Evolutionary conservation across 306 rosid species (phyloP).

Genomic region (Inga leiocalycina): DNA sequence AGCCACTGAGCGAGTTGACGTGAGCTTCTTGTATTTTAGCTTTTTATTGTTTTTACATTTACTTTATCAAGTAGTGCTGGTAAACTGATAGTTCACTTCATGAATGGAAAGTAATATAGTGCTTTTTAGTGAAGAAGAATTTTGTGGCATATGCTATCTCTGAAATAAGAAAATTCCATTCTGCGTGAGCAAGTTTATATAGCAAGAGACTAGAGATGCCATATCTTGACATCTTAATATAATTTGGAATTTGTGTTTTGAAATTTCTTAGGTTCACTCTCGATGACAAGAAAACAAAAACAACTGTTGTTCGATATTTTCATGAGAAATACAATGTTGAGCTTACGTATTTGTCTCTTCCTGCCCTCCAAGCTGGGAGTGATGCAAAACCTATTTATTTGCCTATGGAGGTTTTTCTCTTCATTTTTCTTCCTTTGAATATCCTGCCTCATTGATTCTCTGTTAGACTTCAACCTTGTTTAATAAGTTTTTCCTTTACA

Average conservation of each 20-base stretch:
- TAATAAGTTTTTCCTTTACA: neutral
- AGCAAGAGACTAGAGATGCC: neutral
- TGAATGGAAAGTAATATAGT: neutral
- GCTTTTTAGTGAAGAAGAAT: neutral
- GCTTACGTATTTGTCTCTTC: conserved; percentile 36
- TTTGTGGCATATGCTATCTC: neutral
- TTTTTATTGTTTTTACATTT: neutral
- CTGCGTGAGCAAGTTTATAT: neutral
- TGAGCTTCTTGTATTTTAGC: conserved; percentile 26
- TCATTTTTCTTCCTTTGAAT: neutral
- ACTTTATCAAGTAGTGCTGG: neutral
- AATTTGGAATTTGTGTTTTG: neutral
- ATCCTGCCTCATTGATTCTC: neutral
- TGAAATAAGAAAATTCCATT: neutral
- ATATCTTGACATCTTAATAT: neutral
- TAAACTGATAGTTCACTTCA: neutral
- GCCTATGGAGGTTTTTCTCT: conserved; percentile 75
- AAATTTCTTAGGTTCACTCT: conserved; percentile 54
- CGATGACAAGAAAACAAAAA: conserved; percentile 37
- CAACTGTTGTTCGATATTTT: conserved; percentile 52
- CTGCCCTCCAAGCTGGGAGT: conserved; percentile 81
- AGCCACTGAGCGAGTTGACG: conserved; percentile 52
- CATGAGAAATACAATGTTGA: conserved; percentile 42
- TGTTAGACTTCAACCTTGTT: neutral
- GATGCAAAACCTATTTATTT: conserved; percentile 56